Evolutionary conservation across 352 stramenopile genomes (phyloP).

Genomic region (Globisporangium sylvaticum): DNA sequence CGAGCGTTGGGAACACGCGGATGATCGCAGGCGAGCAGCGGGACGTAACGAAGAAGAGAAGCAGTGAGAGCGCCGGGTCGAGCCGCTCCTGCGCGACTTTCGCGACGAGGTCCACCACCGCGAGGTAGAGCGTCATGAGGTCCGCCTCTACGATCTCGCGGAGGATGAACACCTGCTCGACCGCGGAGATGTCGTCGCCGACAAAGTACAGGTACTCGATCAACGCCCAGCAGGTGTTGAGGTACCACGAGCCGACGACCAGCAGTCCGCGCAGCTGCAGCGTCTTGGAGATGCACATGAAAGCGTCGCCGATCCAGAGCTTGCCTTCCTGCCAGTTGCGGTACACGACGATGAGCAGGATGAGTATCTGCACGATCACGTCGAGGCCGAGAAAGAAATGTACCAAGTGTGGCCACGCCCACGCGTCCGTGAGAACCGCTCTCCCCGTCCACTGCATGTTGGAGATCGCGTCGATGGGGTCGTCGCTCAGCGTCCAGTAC

Average conservation of each 20-base stretch:
- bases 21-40: conserved; percentile 14
- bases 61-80: conserved; percentile 28
- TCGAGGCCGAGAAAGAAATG: conserved; percentile 28
- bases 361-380: conserved; percentile 29
- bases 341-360: conserved; percentile 31
- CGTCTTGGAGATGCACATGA: conserved; percentile 32
- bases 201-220: conserved; percentile 27
- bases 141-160: conserved; percentile 25
- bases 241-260: conserved; percentile 25
- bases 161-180: conserved; percentile 29
- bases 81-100: conserved; percentile 28
- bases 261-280: conserved; percentile 30
- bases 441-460: background rate
- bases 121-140: conserved; percentile 32
- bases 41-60: conserved; percentile 25
- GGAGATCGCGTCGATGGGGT: background rate
- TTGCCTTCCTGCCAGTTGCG: conserved; percentile 24
- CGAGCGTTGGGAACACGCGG: background rate
- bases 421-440: conserved; percentile 13
- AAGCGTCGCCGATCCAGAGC: conserved; percentile 39
- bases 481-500: background rate
- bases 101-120: conserved; percentile 22
- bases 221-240: conserved; percentile 38
- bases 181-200: conserved; percentile 20
- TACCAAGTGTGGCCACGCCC: conserved; percentile 24